Conservation (phyloP, 352 stramenopile genomes). For the Peronospora belbahrii region DNA sequence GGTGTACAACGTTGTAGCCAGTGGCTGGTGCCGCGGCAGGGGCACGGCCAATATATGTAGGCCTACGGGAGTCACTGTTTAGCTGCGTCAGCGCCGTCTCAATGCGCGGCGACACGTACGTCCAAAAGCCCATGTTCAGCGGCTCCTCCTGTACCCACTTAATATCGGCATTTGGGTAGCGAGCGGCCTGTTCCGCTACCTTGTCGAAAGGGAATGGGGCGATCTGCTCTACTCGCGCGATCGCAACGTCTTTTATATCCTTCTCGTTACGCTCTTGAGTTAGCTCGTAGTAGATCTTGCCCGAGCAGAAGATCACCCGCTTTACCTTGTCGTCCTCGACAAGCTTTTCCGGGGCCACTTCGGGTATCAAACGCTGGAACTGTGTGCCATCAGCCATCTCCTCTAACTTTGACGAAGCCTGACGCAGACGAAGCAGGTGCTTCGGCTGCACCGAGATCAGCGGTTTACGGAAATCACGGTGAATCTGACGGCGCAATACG, state of each 20-base stretch:
- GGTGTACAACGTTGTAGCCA: conserved; percentile 92
- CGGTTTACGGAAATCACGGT: conserved; percentile 96
- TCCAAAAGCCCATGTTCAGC: conserved; percentile 96
- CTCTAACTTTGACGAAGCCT: conserved; percentile 86
- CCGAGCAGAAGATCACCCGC: conserved; percentile 90
- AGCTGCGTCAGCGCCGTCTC: conserved; percentile 92
- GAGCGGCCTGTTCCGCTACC: conserved; percentile 79
- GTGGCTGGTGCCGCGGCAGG: conserved; percentile 92
- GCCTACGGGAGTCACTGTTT: conserved; percentile 79
- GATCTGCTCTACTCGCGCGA: conserved; percentile 95
- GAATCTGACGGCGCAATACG: conserved; percentile 87
- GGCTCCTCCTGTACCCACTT: conserved; percentile 95
- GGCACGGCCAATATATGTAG: conserved; percentile 89
- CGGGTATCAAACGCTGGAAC: conserved; percentile 88
- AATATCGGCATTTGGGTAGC: conserved; percentile 91
- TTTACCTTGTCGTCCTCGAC: conserved; percentile 51
- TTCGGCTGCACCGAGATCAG: conserved; percentile 95
- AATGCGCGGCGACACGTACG: conserved; percentile 89
- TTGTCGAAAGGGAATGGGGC: conserved; percentile 96
- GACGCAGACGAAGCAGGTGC: conserved; percentile 90
- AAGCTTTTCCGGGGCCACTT: conserved; percentile 57
- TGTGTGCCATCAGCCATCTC: conserved; percentile 91
- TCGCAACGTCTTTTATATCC: conserved; percentile 77
- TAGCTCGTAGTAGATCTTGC: conserved; percentile 98
- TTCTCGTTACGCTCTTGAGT: conserved; percentile 82